Percentiles rank a stretch among this genome's conserved stretches.
These are phyloP conservation scores for Trichomonas gallinae DNA, from an alignment of 208 protist species.

Conservation along the genomic window DNA sequence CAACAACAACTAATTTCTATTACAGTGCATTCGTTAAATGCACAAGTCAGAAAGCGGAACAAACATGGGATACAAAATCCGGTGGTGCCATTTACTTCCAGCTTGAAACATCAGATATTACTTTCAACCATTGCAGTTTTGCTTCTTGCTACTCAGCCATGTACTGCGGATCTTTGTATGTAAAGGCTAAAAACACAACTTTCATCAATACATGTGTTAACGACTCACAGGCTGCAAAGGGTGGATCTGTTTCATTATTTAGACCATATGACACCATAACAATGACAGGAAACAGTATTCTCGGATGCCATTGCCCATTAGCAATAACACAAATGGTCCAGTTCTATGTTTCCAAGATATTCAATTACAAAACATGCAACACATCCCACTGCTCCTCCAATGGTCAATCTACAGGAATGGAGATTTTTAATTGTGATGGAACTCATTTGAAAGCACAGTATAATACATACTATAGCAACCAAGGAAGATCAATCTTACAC, in stretches of 20 bases:
- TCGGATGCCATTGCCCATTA: neutral
- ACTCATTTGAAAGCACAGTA: neutral
- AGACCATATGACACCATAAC: neutral
- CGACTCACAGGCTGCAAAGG: neutral
- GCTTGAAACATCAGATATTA: neutral
- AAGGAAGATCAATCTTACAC: neutral
- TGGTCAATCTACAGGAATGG: neutral
- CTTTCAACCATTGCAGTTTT: neutral
- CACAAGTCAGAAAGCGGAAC: neutral
- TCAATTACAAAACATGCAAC: neutral
- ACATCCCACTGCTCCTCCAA: neutral
- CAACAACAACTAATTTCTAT: neutral
- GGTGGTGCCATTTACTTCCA: neutral
- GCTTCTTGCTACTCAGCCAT: neutral
- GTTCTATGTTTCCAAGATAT: neutral
- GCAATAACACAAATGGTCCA: neutral
- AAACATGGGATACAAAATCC: neutral
- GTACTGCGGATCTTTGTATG: neutral
- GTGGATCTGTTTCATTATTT: neutral
- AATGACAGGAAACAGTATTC: neutral
- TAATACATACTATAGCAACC: neutral
- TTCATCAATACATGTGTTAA: neutral
- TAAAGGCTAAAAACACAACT: neutral
- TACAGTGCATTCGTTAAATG: neutral
- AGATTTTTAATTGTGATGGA: neutral